phyloP scores from a whole-genome alignment of 1,139 yeast species.

The Magnusiomyces ingens region DNA sequence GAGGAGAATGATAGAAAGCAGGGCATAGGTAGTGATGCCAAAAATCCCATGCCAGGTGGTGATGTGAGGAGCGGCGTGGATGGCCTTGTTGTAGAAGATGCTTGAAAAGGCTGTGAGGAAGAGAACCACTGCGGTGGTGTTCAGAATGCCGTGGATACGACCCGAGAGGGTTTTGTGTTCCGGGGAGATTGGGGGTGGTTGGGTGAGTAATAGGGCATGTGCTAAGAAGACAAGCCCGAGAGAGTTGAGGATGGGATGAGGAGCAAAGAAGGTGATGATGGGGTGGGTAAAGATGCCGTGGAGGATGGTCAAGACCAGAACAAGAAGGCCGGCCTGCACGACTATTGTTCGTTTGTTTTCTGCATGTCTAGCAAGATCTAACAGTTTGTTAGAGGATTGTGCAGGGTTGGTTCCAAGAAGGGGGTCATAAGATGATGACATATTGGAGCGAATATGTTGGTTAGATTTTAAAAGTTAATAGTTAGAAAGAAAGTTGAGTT shows the following conservation, averaged over 20 bases:
- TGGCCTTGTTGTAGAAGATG: conserved; percentile 26
- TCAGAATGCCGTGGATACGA: conserved; percentile 27
- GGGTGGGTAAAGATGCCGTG: conserved; percentile 19
- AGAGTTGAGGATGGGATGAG: conserved; percentile 24
- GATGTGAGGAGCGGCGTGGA: conserved; percentile 25
- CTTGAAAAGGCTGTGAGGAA: conserved; percentile 21
- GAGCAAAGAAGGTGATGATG: conserved; percentile 20
- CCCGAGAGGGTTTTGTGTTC: conserved; percentile 26
- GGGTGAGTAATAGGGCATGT: conserved; percentile 23
- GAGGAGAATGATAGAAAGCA: conserved; percentile 19
- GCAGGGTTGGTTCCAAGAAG: no score
- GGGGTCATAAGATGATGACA: no score
- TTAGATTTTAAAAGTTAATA: no score
- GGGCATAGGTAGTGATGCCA: conserved; percentile 24
- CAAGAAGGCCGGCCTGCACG: conserved; percentile 18
- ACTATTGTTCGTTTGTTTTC: conserved; percentile 13
- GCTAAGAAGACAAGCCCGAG: conserved; percentile 22
- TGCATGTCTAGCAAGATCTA: not conserved
- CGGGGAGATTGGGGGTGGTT: conserved; percentile 21
- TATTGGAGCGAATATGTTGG: no score
- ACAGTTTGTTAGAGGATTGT: not conserved
- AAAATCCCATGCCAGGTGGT: conserved; percentile 29
- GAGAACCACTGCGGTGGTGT: conserved; percentile 19
- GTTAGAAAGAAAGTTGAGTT: no score
- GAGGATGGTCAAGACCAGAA: conserved; percentile 15